Base-by-base conservation (phyloP, 306 rosid genomes). In the Sindora glabra region DNA sequence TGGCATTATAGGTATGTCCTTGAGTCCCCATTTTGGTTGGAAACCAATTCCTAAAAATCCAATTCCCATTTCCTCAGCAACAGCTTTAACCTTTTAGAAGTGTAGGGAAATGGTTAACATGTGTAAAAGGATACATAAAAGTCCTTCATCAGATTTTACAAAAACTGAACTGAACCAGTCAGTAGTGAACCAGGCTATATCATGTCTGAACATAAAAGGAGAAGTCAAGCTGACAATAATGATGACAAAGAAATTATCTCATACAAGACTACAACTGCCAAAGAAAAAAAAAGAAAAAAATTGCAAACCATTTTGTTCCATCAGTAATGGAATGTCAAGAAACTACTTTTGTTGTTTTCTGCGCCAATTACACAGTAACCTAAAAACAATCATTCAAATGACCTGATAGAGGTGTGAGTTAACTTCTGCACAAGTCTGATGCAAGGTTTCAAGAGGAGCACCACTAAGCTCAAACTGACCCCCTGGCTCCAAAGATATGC, bases 381-480 rank as follows among this genome's bases (percentile, higher is more conserved):
- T 37, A 25, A n/a, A 57, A n/a, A 21, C 44, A 15, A 40, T 42
- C 21, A 6, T 27, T 49, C 9, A 59, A 70, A 68, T 55, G 39
- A 89, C 99, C 87, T 94, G 99, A 81, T 84, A 84, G 64, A 94
- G 97, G 79, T 89, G 99, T 1, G 95, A 86, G 68, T 94, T 84
- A 70, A 94, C 94, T 84, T 94, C 97, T 18, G 99, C 97, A 70
- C 97, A 94, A 57, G 99, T 94, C 68, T 89, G 99, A 81, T 94
- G 99, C 82, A 94, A 79, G 17, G 96, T 94, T 76, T 89, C 97
- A 71, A 94, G 81, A 57, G 99, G 99, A 36, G 99, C 99, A 22
- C 99, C 97, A 68, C 99, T 94, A 48, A 94, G 95, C 80, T 94
- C 99, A 86, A 94, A 89, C 72, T 94, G 97, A 76, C 97, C 99